Conservation (phyloP, 441 rosid genomes). For the Arabidopsis hybrid region DNA sequence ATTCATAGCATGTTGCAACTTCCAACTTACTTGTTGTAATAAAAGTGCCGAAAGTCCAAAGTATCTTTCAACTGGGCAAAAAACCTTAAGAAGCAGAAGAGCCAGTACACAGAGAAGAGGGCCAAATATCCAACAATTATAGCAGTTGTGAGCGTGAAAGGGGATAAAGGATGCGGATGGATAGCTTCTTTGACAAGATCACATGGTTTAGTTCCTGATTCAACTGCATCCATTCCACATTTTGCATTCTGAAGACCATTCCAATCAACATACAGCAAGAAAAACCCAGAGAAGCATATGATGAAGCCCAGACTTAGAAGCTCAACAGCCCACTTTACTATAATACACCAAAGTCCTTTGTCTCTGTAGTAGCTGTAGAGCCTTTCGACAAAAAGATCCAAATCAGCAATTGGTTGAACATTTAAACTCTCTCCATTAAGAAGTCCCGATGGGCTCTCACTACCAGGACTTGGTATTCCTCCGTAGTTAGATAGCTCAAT, state of each 20-base stretch:
- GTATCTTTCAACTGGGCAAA: constrained; percentile 89
- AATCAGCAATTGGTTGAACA: constrained; percentile 84
- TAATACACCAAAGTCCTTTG: constrained; percentile 98
- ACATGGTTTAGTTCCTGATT: constrained; percentile 94
- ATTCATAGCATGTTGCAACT: constrained; percentile 31
- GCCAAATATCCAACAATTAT: constrained; percentile 92
- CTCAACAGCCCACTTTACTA: constrained; percentile 96
- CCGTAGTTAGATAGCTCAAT: constrained; percentile 88
- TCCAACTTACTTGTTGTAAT: constrained; percentile 69
- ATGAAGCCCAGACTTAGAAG: constrained; percentile 89
- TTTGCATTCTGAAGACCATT: constrained; percentile 97
- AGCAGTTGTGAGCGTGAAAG: constrained; percentile 82
- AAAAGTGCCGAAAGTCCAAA: constrained; percentile 83
- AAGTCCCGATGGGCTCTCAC: constrained; percentile 96
- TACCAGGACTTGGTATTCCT: constrained; percentile 91
- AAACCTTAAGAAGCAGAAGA: constrained; percentile 93
- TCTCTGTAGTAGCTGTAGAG: constrained; percentile 94
- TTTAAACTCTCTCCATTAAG: constrained; percentile 93
- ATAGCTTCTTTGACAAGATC: constrained; percentile 98
- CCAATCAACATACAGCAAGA: constrained; percentile 96
- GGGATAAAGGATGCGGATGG: constrained; percentile 83
- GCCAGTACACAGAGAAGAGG: constrained; percentile 85
- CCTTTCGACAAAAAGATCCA: constrained; percentile 94
- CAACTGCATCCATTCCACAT: constrained; percentile 99
- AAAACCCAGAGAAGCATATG: constrained; percentile 94